Evolutionary conservation across 768 basidiomycete species (phyloP).

Genomic region (Auriscalpium microsporum): DNA sequence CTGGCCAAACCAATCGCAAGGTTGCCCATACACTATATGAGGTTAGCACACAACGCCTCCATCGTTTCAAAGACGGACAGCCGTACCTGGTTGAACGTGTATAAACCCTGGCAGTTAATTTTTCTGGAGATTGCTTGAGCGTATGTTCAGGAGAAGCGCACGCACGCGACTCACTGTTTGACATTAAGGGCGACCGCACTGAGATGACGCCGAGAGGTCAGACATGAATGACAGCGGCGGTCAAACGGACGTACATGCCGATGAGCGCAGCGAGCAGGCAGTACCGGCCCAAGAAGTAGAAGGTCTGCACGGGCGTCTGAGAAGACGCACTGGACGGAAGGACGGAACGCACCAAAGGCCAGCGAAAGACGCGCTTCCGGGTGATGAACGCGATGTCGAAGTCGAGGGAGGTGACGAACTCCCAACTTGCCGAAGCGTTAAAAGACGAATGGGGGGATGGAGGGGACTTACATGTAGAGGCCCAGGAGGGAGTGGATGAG

Average conservation of each 20-base stretch:
- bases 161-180: constrained; percentile 20
- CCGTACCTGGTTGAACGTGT: constrained; percentile 38
- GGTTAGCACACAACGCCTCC: background rate
- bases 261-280: constrained; percentile 35
- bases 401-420: constrained; percentile 31
- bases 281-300: constrained; percentile 40
- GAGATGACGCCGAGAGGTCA: background rate
- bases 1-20: constrained; percentile 37
- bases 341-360: constrained; percentile 33
- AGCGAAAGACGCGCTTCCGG: constrained; percentile 35
- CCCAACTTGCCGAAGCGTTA: constrained; percentile 29
- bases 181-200: constrained; percentile 32
- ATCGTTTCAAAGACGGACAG: background rate
- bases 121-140: constrained; percentile 17
- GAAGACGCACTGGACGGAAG: background rate
- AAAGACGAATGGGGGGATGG: background rate
- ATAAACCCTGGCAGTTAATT: constrained; percentile 38
- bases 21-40: constrained; percentile 32
- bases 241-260: constrained; percentile 33
- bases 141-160: background rate
- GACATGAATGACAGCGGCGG: background rate
- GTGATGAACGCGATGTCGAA: constrained; percentile 36
- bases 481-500: constrained; percentile 37
- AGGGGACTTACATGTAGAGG: constrained; percentile 33
- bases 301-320: constrained; percentile 22